These are phyloP conservation scores for Debaryomyces nepalensis DNA, from an alignment of 1,139 yeast species.

Conservation along the genomic window DNA sequence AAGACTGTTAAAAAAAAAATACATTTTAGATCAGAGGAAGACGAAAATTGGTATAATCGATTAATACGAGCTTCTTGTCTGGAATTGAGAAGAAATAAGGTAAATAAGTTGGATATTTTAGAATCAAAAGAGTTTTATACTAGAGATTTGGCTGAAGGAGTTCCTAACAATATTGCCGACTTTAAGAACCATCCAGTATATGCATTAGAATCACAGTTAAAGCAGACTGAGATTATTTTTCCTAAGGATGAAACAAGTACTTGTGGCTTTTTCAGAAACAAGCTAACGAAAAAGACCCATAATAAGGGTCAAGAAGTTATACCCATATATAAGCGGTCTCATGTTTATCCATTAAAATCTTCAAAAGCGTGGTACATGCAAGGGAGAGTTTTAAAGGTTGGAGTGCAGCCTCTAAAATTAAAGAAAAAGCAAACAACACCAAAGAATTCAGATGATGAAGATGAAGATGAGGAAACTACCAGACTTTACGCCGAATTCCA, in stretches of 20 bases:
- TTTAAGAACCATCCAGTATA: conserved; percentile 89
- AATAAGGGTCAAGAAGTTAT: conserved; percentile 42
- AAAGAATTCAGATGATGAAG: conserved; percentile 41
- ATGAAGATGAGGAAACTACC: conserved; percentile 51
- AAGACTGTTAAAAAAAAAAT: conserved; percentile 76
- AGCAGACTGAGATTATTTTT: conserved; percentile 69
- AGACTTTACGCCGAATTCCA: conserved; percentile 78
- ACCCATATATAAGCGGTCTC: conserved; percentile 68
- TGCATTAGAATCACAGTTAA: conserved; percentile 75
- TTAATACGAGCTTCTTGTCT: conserved; percentile 40
- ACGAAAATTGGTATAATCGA: conserved; percentile 66
- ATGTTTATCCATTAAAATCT: conserved; percentile 66
- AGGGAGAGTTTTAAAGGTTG: conserved; percentile 76
- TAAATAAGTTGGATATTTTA: conserved; percentile 59
- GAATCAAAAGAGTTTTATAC: conserved; percentile 74
- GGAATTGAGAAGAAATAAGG: conserved; percentile 25
- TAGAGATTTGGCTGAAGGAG: conserved; percentile 75
- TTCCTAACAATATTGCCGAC: conserved; percentile 84
- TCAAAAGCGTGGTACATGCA: conserved; percentile 86
- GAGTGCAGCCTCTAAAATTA: conserved; percentile 66
- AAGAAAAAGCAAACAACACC: conserved; percentile 20
- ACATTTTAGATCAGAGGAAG: conserved; percentile 55
- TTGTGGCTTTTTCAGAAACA: conserved; percentile 70
- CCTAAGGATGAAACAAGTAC: conserved; percentile 60
- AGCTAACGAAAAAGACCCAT: conserved; percentile 19